Percentiles rank a stretch among this genome's conserved stretches.
These are phyloP conservation scores for Solanum chaucha DNA, from an alignment of 257 asterid species.

Conservation along the genomic window DNA sequence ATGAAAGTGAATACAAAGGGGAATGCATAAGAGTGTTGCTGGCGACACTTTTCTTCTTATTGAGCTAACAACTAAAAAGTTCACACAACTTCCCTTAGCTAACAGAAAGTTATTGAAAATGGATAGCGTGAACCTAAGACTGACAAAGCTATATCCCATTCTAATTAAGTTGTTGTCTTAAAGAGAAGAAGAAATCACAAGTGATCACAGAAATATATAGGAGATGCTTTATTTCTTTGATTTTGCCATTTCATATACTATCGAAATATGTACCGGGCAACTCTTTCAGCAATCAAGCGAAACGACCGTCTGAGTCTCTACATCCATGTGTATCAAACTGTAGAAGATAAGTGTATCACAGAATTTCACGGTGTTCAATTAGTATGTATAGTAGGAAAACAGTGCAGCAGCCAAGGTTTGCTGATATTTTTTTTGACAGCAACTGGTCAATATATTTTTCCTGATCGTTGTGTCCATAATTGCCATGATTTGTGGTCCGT, in stretches of 20 bases:
- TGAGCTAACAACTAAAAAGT: not conserved
- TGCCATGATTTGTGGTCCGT: too few relatives aligned
- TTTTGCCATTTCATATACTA: not conserved
- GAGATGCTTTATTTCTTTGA: not conserved
- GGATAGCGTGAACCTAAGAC: not conserved
- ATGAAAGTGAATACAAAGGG: too few relatives aligned
- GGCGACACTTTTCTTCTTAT: not conserved
- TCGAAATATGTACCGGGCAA: not conserved
- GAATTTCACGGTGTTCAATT: too few relatives aligned
- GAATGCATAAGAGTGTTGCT: too few relatives aligned
- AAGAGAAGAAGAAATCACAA: not conserved
- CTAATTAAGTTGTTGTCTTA: not conserved
- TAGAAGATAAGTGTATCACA: too few relatives aligned
- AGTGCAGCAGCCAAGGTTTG: too few relatives aligned
- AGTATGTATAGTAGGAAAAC: too few relatives aligned
- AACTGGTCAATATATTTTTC: too few relatives aligned
- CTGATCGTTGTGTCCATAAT: too few relatives aligned
- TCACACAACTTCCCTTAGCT: not conserved
- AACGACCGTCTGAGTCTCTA: too few relatives aligned
- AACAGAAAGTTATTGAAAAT: not conserved
- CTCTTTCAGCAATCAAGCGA: not conserved
- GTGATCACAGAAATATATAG: not conserved
- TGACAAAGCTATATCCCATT: not conserved
- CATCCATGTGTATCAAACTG: too few relatives aligned
- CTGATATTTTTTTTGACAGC: too few relatives aligned